phyloP scores from a whole-genome alignment of 2,329 filamentous ascomycete genomes.

The Byssothecium circinans region DNA sequence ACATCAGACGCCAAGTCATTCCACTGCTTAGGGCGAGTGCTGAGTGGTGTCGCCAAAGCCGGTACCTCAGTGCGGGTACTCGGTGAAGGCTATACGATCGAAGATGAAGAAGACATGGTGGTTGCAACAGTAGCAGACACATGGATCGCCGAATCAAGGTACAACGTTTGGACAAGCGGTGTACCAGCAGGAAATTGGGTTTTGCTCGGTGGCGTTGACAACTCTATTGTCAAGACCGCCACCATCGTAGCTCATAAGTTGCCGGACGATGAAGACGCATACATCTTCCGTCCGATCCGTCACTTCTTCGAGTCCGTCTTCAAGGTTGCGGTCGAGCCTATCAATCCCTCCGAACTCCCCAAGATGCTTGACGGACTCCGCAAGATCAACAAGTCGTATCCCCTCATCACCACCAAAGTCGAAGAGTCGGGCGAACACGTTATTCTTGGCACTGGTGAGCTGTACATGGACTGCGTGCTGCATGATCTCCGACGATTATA shows the following conservation, averaged over 20 bases:
- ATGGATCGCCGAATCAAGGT: slow-evolving; percentile 88
- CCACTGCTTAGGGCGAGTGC: slow-evolving; percentile 83
- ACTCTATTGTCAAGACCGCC: slow-evolving; percentile 96
- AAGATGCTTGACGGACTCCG: slow-evolving; percentile 98
- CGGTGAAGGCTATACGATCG: slow-evolving; percentile 91
- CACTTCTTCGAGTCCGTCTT: slow-evolving; percentile 98
- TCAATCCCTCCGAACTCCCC: slow-evolving; percentile 95
- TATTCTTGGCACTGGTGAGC: slow-evolving; percentile 88
- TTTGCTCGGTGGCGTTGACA: slow-evolving; percentile 89
- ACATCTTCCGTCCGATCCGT: slow-evolving; percentile 89
- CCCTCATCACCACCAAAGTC: slow-evolving; percentile 92
- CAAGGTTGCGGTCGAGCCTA: slow-evolving; percentile 96
- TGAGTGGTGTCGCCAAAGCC: slow-evolving; percentile 86
- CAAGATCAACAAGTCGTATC: slow-evolving; percentile 98
- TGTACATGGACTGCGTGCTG: slow-evolving; percentile 99
- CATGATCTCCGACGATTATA: slow-evolving; percentile 93
- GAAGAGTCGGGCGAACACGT: slow-evolving; percentile 98
- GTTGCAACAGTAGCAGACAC: slow-evolving; percentile 80
- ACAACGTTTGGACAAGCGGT: slow-evolving; percentile 88
- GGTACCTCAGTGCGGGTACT: slow-evolving; percentile 85
- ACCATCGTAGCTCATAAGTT: slow-evolving; percentile 81
- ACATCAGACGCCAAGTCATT: slow-evolving; percentile 89
- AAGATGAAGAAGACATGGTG: slow-evolving; percentile 98
- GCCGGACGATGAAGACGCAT: slow-evolving; percentile 85
- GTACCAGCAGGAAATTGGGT: slow-evolving; percentile 94